A percentile compares a stretch with the other conserved stretches of the same genome.
Evolutionary conservation across 2,329 filamentous ascomycete species (phyloP).

Genomic region (Phialophora verrucosa): DNA sequence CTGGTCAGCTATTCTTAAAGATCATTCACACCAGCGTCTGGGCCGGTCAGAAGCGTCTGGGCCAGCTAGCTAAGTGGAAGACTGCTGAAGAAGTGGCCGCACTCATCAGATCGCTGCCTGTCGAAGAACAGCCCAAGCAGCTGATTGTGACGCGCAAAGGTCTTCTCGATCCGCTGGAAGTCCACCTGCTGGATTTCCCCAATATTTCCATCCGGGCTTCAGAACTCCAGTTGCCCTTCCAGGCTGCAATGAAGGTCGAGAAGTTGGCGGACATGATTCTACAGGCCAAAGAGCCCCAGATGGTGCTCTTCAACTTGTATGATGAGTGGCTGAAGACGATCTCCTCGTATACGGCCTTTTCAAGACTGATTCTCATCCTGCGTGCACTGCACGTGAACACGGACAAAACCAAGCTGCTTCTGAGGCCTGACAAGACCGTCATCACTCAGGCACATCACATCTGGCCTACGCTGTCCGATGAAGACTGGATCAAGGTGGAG

Average conservation of each 20-base stretch:
- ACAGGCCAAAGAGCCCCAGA: constrained; percentile 96
- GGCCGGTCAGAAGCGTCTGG: constrained; percentile 98
- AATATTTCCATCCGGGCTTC: constrained; percentile 99
- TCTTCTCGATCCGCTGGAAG: constrained; percentile 93
- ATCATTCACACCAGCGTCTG: constrained; percentile 99
- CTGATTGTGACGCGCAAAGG: constrained; percentile 98
- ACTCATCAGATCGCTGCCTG: constrained; percentile 89
- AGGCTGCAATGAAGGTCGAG: constrained; percentile 99
- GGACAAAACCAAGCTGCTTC: constrained; percentile 95
- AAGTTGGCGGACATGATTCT: constrained; percentile 99
- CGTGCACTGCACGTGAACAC: constrained; percentile 96
- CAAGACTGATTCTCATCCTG: constrained; percentile 88
- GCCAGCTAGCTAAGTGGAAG: constrained; percentile 98
- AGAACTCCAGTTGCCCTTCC: constrained; percentile 95
- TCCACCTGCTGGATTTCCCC: constrained; percentile 96
- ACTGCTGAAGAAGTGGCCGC: constrained; percentile 99
- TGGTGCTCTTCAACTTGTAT: constrained; percentile 98
- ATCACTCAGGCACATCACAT: constrained; percentile 99
- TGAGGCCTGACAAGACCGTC: constrained; percentile 95
- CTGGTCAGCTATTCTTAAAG: constrained; percentile 96
- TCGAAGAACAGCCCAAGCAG: constrained; percentile 98
- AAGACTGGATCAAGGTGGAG: constrained; percentile 99
- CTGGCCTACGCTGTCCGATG: constrained; percentile 91
- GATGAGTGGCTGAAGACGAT: constrained; percentile 99
- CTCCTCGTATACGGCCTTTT: constrained; percentile 98